Evolutionary conservation across 345 rosid species (phyloP).

Genomic region (Aegle marmelos): DNA sequence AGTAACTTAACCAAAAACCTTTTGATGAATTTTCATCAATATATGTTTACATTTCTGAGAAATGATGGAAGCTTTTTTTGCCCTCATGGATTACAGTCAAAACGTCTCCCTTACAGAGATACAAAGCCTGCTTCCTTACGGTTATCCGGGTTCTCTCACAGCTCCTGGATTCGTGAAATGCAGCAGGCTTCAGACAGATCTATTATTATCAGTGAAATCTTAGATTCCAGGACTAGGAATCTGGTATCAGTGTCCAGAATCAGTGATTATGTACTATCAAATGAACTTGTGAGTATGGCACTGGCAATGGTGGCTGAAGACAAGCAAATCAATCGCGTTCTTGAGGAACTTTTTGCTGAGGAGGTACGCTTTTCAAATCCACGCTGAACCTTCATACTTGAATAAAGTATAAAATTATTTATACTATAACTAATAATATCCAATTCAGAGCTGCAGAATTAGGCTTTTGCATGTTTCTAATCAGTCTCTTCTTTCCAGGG

Average conservation of each 20-base stretch:
- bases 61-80: constrained; percentile 14
- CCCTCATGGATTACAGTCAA: constrained; percentile 49
- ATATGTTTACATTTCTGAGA: neutral
- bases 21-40: neutral
- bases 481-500: constrained; percentile 44
- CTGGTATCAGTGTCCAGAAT: constrained; percentile 89
- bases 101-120: constrained; percentile 74
- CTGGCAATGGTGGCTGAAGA: constrained; percentile 95
- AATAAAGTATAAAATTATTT: too few species aligned
- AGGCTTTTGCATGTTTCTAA: neutral
- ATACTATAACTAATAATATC: neutral
- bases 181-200: constrained; percentile 89
- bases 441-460: neutral
- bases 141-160: constrained; percentile 64
- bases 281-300: constrained; percentile 94
- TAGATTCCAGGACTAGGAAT: constrained; percentile 94
- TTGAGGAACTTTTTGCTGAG: constrained; percentile 83
- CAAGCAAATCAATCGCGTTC: constrained; percentile 92
- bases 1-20: neutral
- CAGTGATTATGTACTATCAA: constrained; percentile 87
- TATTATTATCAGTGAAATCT: constrained; percentile 81
- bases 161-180: constrained; percentile 93
- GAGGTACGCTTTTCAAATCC: constrained; percentile 41
- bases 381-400: neutral
- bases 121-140: constrained; percentile 42